Evolutionary conservation across 331 rosid genomes (phyloP), one percentile per base, ranked within the genome.

Genomic region (Telfairia occidentalis): DNA sequence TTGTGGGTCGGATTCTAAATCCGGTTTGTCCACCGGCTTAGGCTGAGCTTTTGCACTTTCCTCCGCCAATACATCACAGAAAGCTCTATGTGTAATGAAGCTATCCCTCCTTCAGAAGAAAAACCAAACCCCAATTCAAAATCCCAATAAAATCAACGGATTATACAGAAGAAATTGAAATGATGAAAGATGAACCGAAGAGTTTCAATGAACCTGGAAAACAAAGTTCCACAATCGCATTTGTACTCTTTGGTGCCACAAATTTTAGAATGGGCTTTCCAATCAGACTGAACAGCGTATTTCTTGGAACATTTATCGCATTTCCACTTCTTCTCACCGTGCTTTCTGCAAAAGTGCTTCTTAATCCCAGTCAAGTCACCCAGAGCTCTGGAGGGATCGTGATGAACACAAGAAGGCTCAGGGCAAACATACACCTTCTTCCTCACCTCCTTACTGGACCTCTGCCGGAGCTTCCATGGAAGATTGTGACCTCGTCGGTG

Each of bases 241-340:
- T 88, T 92, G 75, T 92, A 92, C 86, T 92, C 98, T 65, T 89
- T 80, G 52, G 96, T 89, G 24, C 96, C 98, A 76, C 98, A 92
- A 73, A 92, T 89, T 82, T 92, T 92, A 38, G 90, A 90, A 82
- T 92, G 98, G 71, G 98, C 98, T 75, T 92, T 92, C 92, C 98
- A 92, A 85, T 92, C 98, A 5, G 98, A 92, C 79, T 92, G 98
- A 67, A 92, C 98, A 0, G 96, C 98, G 74, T 92, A 92, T 50
- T 92, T 92, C 88, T 92, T 92, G 12, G 90, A 86, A 75, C 98
- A 92, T 85, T 92, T 89, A 8, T 90, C 98, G 46, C 98, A 92
- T 84, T 92, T 92, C 98, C 98, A 92, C 84, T 92, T 92, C 90
- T 92, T 92, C 86, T 92, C 98, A 9, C 98, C 96, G 76, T 92